These are phyloP conservation scores for Fonsecaea multimorphosa DNA, from an alignment of 2,329 filamentous ascomycete genomes.

Conservation along the genomic window DNA sequence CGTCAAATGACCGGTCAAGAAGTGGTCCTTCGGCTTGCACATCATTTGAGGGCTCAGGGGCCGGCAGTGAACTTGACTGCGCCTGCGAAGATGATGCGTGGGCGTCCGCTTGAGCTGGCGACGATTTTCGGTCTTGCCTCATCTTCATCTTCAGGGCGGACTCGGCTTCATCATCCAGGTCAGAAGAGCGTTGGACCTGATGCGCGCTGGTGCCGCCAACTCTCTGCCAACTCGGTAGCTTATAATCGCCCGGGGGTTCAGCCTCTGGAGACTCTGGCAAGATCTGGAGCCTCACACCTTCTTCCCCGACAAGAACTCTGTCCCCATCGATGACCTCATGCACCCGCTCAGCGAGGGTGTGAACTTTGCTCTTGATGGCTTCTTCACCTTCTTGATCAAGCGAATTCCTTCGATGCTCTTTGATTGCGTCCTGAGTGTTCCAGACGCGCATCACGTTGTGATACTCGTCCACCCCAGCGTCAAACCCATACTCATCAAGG, in stretches of 20 bases:
- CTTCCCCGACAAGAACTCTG: background rate
- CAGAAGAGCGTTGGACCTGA: background rate
- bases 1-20: background rate
- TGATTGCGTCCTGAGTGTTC: conserved; percentile 20
- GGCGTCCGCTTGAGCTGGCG: background rate
- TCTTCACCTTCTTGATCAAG: conserved; percentile 7
- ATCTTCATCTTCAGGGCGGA: conserved; percentile 3
- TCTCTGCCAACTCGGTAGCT: background rate
- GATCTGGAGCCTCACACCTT: background rate
- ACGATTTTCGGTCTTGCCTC: background rate
- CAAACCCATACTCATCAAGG: conserved; percentile 25
- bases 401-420: conserved; percentile 13
- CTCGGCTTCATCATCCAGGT: background rate
- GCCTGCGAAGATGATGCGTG: background rate
- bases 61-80: background rate
- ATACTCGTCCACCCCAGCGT: conserved; percentile 24
- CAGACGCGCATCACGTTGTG: conserved; percentile 20
- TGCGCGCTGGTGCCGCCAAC: background rate
- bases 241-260: background rate
- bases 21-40: background rate
- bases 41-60: background rate
- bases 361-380: background rate
- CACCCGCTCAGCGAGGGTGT: background rate
- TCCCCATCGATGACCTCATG: background rate
- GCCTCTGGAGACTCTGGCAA: background rate